Evolutionary conservation across 1,284 basidiomycete species (phyloP).

Genomic region (Naganishia cerealis): DNA sequence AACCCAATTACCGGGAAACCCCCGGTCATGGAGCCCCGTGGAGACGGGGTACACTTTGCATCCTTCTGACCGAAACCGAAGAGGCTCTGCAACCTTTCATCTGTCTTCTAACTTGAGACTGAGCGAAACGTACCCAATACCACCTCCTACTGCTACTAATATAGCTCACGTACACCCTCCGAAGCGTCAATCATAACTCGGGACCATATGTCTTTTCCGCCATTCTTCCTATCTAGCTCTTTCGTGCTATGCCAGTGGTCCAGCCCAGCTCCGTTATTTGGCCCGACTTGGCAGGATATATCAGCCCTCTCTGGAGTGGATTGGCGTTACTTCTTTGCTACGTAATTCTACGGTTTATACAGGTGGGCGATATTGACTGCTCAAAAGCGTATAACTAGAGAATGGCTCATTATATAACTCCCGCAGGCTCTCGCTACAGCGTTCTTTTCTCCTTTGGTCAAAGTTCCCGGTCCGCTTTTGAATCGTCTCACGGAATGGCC

Average conservation of each 20-base stretch:
- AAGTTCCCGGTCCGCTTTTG: constrained; percentile 5
- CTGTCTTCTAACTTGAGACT: not conserved
- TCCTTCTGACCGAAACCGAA: not conserved
- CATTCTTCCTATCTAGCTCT: not conserved
- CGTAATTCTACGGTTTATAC: not conserved
- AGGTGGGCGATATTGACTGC: constrained; percentile 2
- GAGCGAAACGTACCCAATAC: too few species aligned
- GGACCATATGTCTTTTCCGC: not conserved
- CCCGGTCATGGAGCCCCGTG: not conserved
- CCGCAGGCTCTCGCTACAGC: not conserved
- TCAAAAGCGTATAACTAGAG: not conserved
- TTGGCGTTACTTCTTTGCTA: not conserved
- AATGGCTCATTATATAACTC: not conserved
- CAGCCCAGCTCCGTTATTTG: constrained; percentile 6
- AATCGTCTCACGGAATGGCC: constrained; percentile 24
- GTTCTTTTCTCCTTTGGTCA: constrained; percentile 19
- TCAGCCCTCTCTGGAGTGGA: not conserved
- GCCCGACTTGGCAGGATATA: not conserved
- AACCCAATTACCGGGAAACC: not conserved
- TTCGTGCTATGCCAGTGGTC: not conserved
- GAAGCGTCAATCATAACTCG: too few species aligned
- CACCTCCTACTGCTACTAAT: too few species aligned
- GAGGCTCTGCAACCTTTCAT: not conserved
- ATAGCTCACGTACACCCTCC: too few species aligned
- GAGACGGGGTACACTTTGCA: constrained; percentile 2